Base-by-base conservation (phyloP, 306 rosid genomes). In the Corylus heterophylla region DNA sequence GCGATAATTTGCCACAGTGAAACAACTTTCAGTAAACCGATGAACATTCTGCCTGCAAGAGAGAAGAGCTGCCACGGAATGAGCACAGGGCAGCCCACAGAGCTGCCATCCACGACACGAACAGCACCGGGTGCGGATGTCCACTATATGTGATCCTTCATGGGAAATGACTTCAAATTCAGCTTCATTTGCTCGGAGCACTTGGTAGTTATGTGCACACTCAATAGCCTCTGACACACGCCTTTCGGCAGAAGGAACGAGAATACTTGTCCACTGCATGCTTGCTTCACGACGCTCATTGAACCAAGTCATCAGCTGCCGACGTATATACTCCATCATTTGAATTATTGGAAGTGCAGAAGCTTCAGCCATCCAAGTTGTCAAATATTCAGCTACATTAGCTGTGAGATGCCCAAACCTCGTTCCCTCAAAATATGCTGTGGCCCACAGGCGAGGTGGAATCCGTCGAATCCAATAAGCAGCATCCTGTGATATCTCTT, bases 291-390 rank as follows among this genome's bases (percentile, higher is more conserved):
- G 91, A 14, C 89, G 85, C 63, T 88, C 89, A 7, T 88, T 88
- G 74, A 85, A 85, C 91, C 91, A 85, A 54, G 86, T 83, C 91
- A 88, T 88, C 61, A 88, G 87, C 56, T 85, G 85, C 51, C 91
- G 81, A 49, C 89, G 80, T 58, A 85, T 79, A 64, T 88, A 80
- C 70, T 88, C 89, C 91, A 88, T 88, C 91, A 85, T 83, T 50
- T 88, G 91, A 70, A 88, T 85, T 14, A 88, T 83, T 61, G 89
- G 91, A 73, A 88, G 86, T 35, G 89, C 91, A 12, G 91, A 85
- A 61, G 91, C 87, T 67, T 88, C 91, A 61, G 80, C 69, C 17
- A 88, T 75, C 87, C 87, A 85, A 78, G 80, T 37, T 78, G 81
- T 83, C 54, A 85, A 78, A 12, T 87, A 83, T 61, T 88, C 91